phyloP scores from a whole-genome alignment of 345 rosid genomes.

The Eucalyptus brandiana region DNA sequence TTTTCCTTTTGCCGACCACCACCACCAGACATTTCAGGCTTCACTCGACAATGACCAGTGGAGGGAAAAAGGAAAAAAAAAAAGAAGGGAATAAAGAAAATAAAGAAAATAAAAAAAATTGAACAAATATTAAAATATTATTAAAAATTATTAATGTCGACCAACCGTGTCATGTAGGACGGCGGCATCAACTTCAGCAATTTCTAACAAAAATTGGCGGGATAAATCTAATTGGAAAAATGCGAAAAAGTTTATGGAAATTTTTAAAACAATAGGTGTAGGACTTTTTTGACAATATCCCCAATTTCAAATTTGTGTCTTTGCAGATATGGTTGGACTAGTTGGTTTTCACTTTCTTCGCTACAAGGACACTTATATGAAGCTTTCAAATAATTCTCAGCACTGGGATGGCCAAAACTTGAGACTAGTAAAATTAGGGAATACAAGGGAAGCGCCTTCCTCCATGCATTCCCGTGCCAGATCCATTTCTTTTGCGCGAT shows the following conservation, averaged over 20 bases:
- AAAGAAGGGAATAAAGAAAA: too few relatives aligned
- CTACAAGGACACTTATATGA: neutral
- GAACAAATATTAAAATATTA: too few relatives aligned
- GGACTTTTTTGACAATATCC: too few relatives aligned
- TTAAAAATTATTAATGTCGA: accelerated
- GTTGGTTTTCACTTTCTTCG: neutral
- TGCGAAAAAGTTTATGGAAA: accelerated
- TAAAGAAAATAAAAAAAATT: too few relatives aligned
- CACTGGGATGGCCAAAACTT: neutral
- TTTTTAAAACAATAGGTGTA: accelerated
- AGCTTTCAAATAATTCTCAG: neutral
- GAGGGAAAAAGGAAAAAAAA: too few relatives aligned
- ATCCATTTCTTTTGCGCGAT: neutral
- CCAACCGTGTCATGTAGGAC: too few relatives aligned
- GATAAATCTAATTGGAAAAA: too few relatives aligned
- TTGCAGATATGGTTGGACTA: neutral
- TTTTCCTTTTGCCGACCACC: too few relatives aligned
- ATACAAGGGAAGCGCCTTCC: neutral
- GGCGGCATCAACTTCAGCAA: accelerated
- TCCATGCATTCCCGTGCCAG: neutral
- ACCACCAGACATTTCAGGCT: too few relatives aligned
- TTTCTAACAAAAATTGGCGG: too few relatives aligned
- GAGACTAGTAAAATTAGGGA: neutral
- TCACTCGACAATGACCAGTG: accelerated
- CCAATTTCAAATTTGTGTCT: too few relatives aligned